Evolutionary conservation across 257 asterid species (phyloP).

Genomic region (Capsicum pubescens): DNA sequence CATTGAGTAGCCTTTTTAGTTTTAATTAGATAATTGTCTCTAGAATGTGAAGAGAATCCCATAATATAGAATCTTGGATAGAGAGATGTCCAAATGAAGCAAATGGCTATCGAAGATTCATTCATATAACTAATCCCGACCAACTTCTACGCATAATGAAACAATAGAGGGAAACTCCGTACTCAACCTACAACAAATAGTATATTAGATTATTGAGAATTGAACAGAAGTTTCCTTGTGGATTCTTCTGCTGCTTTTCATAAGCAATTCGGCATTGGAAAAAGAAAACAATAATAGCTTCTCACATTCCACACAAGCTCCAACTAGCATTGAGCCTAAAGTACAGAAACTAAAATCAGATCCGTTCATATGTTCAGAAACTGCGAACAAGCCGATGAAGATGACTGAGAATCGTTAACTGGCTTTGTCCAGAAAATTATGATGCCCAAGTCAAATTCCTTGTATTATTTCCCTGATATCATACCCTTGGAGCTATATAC

Average conservation of each 20-base stretch:
- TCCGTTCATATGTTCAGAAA: background rate
- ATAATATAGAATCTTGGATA: background rate
- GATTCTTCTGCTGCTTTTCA: background rate
- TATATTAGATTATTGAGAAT: background rate
- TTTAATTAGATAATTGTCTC: background rate
- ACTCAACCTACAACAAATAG: background rate
- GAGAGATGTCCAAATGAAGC: background rate
- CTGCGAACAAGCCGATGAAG: background rate
- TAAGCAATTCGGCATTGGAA: background rate
- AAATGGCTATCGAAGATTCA: background rate
- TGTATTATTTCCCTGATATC: slow-evolving; percentile 85
- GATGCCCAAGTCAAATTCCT: slow-evolving; percentile 46
- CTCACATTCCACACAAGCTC: slow-evolving; percentile 16
- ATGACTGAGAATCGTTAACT: background rate
- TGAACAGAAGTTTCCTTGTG: slow-evolving; percentile 15
- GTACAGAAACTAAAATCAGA: background rate
- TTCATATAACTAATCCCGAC: background rate
- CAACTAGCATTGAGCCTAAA: background rate
- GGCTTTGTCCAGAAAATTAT: background rate
- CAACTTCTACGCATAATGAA: background rate
- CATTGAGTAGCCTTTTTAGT: background rate
- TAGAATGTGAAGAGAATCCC: background rate
- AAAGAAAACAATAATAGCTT: background rate
- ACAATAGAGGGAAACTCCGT: background rate
- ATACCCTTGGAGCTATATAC: slow-evolving; percentile 80